phyloP scores from a whole-genome alignment of 2,329 filamentous ascomycete species.

The Ascochyta koolunga region DNA sequence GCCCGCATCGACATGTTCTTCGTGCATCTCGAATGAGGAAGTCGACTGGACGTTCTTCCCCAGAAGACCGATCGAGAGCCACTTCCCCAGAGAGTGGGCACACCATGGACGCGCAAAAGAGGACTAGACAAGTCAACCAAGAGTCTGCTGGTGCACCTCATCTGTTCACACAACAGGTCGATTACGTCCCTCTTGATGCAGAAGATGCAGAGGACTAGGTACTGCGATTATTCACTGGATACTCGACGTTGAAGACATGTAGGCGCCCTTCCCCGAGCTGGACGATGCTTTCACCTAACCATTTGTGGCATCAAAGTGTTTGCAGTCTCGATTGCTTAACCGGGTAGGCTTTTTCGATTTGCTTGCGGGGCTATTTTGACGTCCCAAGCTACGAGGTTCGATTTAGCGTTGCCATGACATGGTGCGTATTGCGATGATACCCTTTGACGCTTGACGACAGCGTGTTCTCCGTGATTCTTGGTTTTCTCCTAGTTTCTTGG shows the following conservation, averaged over 20 bases:
- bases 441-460: conserved; percentile 24
- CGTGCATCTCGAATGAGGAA: conserved; percentile 38
- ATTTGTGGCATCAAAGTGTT: conserved; percentile 16
- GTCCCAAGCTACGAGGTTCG: conserved; percentile 2
- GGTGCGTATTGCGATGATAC: conserved; percentile 36
- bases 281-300: conserved; percentile 21
- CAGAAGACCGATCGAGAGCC: conserved; percentile 15
- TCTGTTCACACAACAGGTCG: conserved; percentile 38
- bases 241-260: conserved; percentile 5
- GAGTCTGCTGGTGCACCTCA: conserved; percentile 14
- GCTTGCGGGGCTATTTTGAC: conserved; percentile 2
- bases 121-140: not conserved
- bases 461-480: conserved; percentile 8
- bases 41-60: conserved; percentile 20
- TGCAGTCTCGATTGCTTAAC: conserved; percentile 7
- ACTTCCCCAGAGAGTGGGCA: conserved; percentile 16
- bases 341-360: conserved; percentile 28
- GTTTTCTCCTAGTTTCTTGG: conserved; percentile 17
- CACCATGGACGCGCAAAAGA: not conserved
- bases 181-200: conserved; percentile 37
- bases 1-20: conserved; percentile 85
- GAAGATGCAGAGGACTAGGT: conserved; percentile 25
- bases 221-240: not conserved
- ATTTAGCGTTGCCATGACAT: conserved; percentile 13
- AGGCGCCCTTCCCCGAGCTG: conserved; percentile 18